phyloP scores from a whole-genome alignment of 2,329 filamentous ascomycete species.

The Cercospora zeae-maydis region DNA sequence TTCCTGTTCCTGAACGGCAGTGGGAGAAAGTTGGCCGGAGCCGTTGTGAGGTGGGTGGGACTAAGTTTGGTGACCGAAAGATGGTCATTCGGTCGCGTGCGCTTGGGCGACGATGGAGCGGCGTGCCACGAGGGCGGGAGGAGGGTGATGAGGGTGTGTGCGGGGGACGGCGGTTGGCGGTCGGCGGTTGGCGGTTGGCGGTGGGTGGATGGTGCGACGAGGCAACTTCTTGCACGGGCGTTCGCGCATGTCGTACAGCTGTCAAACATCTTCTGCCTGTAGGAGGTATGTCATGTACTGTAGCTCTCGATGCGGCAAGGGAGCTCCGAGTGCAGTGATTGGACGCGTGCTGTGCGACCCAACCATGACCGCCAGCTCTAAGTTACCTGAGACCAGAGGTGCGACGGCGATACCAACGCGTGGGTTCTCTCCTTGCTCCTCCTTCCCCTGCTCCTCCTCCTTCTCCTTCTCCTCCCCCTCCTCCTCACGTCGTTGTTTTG shows the following conservation, averaged over 20 bases:
- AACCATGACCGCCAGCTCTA: background rate
- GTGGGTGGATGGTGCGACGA: background rate
- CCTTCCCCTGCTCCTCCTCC: background rate
- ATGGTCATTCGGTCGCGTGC: background rate
- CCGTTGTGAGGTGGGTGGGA: background rate
- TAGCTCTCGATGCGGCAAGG: background rate
- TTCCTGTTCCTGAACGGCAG: slow-evolving; percentile 9
- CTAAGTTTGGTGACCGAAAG: background rate
- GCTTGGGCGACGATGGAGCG: background rate
- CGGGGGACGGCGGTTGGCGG: too few relatives aligned
- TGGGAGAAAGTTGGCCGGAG: slow-evolving; percentile 4
- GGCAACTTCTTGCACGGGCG: too few relatives aligned
- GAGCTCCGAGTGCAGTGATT: background rate
- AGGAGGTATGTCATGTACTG: background rate
- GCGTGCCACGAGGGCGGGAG: background rate
- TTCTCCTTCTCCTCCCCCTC: background rate
- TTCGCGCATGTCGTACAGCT: slow-evolving; percentile 3
- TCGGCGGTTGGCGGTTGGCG: too few relatives aligned
- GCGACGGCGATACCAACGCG: background rate
- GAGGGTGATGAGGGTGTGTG: too few relatives aligned
- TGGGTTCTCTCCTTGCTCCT: background rate
- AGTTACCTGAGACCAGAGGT: background rate
- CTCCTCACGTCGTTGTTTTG: background rate
- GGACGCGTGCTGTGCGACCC: background rate
- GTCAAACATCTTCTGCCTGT: too few relatives aligned